Percentiles rank a stretch among this genome's conserved stretches.
These are phyloP conservation scores for Withania somnifera DNA, from an alignment of 305 asterid genomes.

Conservation along the genomic window DNA sequence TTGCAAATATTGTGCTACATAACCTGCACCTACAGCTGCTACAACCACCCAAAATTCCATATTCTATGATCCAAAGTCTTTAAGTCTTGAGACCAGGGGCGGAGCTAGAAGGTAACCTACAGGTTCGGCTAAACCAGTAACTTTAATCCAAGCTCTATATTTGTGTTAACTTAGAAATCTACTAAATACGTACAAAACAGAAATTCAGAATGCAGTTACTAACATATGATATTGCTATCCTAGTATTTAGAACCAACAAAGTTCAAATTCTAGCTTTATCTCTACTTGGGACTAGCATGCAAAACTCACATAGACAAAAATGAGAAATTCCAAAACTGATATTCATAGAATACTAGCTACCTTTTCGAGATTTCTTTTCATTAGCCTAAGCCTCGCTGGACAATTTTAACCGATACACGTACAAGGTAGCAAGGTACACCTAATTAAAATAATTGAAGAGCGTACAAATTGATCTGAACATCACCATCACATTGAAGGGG, in stretches of 20 bases:
- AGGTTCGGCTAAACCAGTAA: background rate
- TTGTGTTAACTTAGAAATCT: background rate
- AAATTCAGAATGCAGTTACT: background rate
- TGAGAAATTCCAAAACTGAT: background rate
- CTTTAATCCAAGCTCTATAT: background rate
- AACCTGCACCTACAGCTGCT: constrained; percentile 84
- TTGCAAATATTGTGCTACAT: constrained; percentile 47
- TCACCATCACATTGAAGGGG: background rate
- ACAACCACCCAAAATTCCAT: constrained; percentile 84
- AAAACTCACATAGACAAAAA: background rate
- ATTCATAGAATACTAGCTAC: background rate
- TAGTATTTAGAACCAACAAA: background rate
- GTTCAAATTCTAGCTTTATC: too few relatives aligned
- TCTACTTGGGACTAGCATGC: too few relatives aligned
- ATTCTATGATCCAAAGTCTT: too few relatives aligned
- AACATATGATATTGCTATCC: background rate
- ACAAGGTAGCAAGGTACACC: background rate
- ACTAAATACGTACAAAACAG: background rate
- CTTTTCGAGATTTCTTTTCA: background rate
- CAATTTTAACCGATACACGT: background rate
- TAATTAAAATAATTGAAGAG: background rate
- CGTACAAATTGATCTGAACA: background rate
- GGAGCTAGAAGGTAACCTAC: background rate
- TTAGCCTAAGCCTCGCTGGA: background rate
- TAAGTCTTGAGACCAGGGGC: too few relatives aligned